Evolutionary conservation across 129 eudicot species (phyloP).

Genomic region (Pseudognaphalium luteoalbum): DNA sequence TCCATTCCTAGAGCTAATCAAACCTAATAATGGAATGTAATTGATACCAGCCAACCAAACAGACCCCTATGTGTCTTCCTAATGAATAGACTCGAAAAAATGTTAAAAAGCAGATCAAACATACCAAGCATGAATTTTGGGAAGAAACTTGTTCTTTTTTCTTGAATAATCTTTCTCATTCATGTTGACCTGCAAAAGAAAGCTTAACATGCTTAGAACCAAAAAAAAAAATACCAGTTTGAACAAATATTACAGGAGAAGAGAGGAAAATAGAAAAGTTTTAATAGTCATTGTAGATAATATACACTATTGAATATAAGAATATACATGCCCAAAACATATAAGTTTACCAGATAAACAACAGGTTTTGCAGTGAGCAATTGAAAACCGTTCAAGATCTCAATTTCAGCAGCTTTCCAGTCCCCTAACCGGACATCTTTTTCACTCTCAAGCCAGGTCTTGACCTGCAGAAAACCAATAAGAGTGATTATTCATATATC

Average conservation of each 20-base stretch:
- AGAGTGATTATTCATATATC: slow-evolving; percentile 1
- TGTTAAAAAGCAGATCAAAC: slow-evolving; percentile 28
- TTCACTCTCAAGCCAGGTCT: slow-evolving; percentile 74
- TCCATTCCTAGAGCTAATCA: not conserved
- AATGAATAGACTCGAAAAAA: not conserved
- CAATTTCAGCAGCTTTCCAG: slow-evolving; percentile 98
- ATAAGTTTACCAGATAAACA: slow-evolving; percentile 77
- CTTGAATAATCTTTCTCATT: slow-evolving; percentile 91
- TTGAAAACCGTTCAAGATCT: slow-evolving; percentile 84
- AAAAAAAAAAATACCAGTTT: not conserved
- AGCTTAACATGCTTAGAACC: not conserved
- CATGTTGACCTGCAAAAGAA: slow-evolving; percentile 77
- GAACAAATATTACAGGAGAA: not conserved
- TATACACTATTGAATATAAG: not conserved
- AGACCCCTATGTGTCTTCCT: not conserved
- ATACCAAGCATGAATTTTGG: slow-evolving; percentile 98
- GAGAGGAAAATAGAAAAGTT: not conserved
- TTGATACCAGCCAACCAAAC: not conserved
- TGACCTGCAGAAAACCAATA: slow-evolving; percentile 52
- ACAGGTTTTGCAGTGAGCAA: slow-evolving; percentile 99
- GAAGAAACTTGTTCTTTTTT: slow-evolving; percentile 97
- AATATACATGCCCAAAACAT: not conserved
- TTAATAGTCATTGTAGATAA: not conserved
- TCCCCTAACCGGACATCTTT: slow-evolving; percentile 87
- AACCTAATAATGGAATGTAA: not conserved